These are phyloP conservation scores for Colletotrichum navitas DNA, from an alignment of 2,329 filamentous ascomycete species.

Conservation along the genomic window DNA sequence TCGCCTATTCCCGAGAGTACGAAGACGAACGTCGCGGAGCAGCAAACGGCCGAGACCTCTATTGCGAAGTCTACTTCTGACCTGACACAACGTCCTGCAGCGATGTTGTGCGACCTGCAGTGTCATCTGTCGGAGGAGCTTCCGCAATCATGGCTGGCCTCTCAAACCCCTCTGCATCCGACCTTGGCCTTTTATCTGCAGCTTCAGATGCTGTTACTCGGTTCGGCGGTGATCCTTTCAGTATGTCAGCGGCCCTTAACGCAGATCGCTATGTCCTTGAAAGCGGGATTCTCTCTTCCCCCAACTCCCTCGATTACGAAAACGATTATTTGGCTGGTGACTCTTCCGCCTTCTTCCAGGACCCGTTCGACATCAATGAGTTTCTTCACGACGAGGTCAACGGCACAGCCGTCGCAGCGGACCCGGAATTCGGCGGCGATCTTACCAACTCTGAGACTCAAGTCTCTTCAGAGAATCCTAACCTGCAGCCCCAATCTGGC, in stretches of 20 bases:
- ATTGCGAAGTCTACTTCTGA: slow-evolving; percentile 68
- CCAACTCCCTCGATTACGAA: slow-evolving; percentile 75
- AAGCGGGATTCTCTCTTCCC: slow-evolving; percentile 80
- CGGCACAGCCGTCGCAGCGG: slow-evolving; percentile 64
- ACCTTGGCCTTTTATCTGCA: slow-evolving; percentile 63
- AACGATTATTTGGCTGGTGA: slow-evolving; percentile 76
- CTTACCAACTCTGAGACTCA: slow-evolving; percentile 71
- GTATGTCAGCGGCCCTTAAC: slow-evolving; percentile 75
- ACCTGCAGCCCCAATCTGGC: slow-evolving; percentile 80
- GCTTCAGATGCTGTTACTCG: slow-evolving; percentile 72
- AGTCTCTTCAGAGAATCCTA: slow-evolving; percentile 74
- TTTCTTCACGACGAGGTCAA: slow-evolving; percentile 68
- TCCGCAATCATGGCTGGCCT: slow-evolving; percentile 60
- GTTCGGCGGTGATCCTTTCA: slow-evolving; percentile 78
- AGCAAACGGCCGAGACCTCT: slow-evolving; percentile 46
- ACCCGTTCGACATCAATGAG: slow-evolving; percentile 66
- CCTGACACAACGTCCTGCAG: slow-evolving; percentile 99
- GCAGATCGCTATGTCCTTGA: slow-evolving; percentile 83
- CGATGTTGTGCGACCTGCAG: slow-evolving; percentile 99
- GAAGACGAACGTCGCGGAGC: slow-evolving; percentile 48
- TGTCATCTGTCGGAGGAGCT: slow-evolving; percentile 93
- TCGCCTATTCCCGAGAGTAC: slow-evolving; percentile 63
- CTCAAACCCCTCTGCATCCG: slow-evolving; percentile 57
- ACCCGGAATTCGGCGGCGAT: slow-evolving; percentile 64
- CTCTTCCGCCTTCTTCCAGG: slow-evolving; percentile 61